Conservation (phyloP, 139 green algal genomes). For the Picochlorum costavermella region DNA sequence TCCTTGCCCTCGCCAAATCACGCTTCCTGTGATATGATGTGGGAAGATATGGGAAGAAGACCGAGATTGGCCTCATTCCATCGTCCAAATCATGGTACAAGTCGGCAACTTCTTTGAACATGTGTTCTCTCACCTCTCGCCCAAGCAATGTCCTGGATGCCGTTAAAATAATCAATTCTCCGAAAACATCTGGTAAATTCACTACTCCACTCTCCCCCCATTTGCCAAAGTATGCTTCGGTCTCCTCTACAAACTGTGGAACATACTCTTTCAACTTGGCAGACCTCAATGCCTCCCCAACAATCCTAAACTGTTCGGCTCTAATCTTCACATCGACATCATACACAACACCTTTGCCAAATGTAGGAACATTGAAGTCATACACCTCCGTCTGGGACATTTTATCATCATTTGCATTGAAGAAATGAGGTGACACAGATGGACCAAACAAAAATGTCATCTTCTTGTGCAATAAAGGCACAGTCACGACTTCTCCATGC, state of each 20-base stretch:
- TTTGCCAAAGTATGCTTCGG: constrained; percentile 81
- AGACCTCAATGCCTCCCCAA: constrained; percentile 84
- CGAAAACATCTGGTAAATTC: constrained; percentile 82
- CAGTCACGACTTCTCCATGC: constrained; percentile 88
- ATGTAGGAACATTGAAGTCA: constrained; percentile 95
- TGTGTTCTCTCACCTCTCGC: constrained; percentile 87
- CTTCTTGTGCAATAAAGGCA: constrained; percentile 89
- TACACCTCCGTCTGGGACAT: constrained; percentile 95
- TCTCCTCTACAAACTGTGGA: constrained; percentile 78
- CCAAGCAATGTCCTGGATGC: constrained; percentile 87
- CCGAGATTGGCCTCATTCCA: constrained; percentile 91
- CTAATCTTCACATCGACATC: constrained; percentile 89
- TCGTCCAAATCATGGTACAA: constrained; percentile 93
- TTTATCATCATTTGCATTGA: constrained; percentile 87
- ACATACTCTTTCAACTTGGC: constrained; percentile 83
- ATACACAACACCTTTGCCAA: constrained; percentile 95
- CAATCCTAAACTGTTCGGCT: constrained; percentile 95
- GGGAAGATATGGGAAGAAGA: constrained; percentile 91
- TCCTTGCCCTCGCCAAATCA: constrained; percentile 65
- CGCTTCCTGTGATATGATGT: constrained; percentile 77
- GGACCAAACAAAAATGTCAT: constrained; percentile 96
- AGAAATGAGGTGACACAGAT: constrained; percentile 83
- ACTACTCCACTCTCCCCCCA: constrained; percentile 82
- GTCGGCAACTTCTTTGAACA: constrained; percentile 73
- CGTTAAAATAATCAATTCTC: constrained; percentile 88